A percentile compares a stretch with the other conserved stretches of the same genome.
Evolutionary conservation across 176 grass and related monocot species (phyloP).

Genomic region (Zea luxurians): DNA sequence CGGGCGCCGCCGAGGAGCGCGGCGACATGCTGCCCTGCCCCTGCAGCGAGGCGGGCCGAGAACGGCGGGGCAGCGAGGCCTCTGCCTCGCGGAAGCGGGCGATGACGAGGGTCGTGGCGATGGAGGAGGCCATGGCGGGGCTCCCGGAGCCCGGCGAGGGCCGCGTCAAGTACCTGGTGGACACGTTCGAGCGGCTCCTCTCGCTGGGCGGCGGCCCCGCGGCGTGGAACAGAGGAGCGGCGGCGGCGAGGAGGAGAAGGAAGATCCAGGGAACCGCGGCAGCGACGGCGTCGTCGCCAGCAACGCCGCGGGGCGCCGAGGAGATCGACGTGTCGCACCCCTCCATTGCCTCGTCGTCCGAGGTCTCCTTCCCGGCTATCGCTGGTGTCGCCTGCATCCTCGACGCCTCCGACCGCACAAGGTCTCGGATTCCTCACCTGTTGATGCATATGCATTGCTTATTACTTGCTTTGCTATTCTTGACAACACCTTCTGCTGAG

Average conservation of each 20-base stretch:
- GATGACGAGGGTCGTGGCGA: slow-evolving; percentile 32
- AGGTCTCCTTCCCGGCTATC: slow-evolving; percentile 35
- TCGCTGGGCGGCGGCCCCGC: slow-evolving; percentile 6
- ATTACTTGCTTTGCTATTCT: background rate
- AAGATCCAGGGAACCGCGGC: no score
- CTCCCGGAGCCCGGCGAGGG: slow-evolving; percentile 63
- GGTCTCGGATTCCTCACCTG: background rate
- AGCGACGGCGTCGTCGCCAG: background rate
- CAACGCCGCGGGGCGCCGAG: slow-evolving; percentile 25
- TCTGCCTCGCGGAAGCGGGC: slow-evolving; percentile 1
- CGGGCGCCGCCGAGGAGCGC: background rate
- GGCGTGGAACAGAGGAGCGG: background rate
- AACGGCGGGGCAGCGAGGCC: background rate
- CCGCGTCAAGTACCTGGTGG: slow-evolving; percentile 62
- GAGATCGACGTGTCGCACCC: slow-evolving; percentile 52
- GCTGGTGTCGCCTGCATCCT: slow-evolving; percentile 37
- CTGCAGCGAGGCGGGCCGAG: background rate
- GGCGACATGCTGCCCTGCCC: no score
- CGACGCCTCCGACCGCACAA: slow-evolving; percentile 23
- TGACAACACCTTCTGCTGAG: background rate
- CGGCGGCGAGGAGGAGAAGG: slow-evolving; percentile 7
- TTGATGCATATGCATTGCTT: background rate
- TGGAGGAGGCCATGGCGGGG: slow-evolving; percentile 48
- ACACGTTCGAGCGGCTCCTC: slow-evolving; percentile 64
- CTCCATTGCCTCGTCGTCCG: slow-evolving; percentile 39